Percentiles rank a stretch among this genome's conserved stretches.
Evolutionary conservation across 768 basidiomycete genomes (phyloP).

Genomic region (Lactarius akahatsu): DNA sequence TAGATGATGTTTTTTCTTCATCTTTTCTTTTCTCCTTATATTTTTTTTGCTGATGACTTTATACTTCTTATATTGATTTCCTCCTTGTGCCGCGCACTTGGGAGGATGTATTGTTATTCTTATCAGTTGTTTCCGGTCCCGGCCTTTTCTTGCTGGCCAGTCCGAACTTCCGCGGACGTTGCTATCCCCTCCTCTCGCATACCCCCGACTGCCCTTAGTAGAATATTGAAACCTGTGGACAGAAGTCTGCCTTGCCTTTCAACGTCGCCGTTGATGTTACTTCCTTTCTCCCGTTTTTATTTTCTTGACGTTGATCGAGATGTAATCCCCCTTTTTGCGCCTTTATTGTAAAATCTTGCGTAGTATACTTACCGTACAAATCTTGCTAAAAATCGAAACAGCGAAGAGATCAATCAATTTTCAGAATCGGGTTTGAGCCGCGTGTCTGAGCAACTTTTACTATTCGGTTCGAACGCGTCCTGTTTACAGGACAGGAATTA

Average conservation of each 20-base stretch:
- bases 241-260: not conserved
- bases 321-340: constrained; percentile 6
- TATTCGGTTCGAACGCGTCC: too few species aligned
- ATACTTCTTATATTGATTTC: not conserved
- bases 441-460: too few species aligned
- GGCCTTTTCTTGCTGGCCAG: not conserved
- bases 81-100: not conserved
- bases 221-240: constrained; percentile 11
- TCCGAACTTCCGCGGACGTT: not conserved
- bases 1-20: constrained; percentile 5
- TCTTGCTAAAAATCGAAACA: constrained; percentile 10
- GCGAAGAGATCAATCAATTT: not conserved
- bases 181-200: not conserved
- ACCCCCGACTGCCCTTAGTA: not conserved
- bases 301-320: constrained; percentile 3
- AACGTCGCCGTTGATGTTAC: too few species aligned
- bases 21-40: not conserved
- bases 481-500: too few species aligned
- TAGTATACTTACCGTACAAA: constrained; percentile 22
- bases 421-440: not conserved
- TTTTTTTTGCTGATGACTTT: not conserved
- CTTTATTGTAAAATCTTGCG: constrained; percentile 17
- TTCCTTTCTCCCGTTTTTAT: not conserved
- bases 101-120: not conserved
- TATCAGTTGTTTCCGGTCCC: not conserved